A percentile compares a stretch with the other conserved stretches of the same genome.
Conservation (phyloP, 352 stramenopile genomes). For the Pythium phragmiticola region DNA sequence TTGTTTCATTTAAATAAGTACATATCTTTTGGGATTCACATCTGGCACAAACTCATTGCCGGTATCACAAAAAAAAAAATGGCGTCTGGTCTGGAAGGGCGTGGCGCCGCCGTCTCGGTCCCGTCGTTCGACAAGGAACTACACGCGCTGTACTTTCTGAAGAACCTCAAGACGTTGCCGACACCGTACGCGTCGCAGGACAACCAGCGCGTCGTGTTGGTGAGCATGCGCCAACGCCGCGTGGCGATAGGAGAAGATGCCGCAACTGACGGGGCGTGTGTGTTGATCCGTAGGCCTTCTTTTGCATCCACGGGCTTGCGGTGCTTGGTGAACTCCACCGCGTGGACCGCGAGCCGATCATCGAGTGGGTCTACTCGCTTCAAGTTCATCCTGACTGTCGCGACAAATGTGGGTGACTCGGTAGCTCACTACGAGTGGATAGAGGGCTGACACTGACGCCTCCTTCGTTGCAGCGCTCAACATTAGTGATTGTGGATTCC, state of each 20-base stretch:
- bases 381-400: constrained; percentile 71
- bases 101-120: neutral
- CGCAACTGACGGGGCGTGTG: neutral
- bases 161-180: constrained; percentile 68
- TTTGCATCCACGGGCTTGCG: constrained; percentile 81
- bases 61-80: neutral
- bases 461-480: constrained; percentile 47
- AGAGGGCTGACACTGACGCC: neutral
- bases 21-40: neutral
- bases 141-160: constrained; percentile 80
- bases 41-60: neutral
- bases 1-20: constrained; percentile 16
- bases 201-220: constrained; percentile 74
- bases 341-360: constrained; percentile 63
- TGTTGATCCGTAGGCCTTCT: constrained; percentile 55
- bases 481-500: constrained; percentile 69
- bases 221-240: constrained; percentile 17
- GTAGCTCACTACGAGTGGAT: neutral
- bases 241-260: neutral
- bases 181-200: constrained; percentile 78
- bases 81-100: neutral
- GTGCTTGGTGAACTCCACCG: constrained; percentile 76
- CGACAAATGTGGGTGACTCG: constrained; percentile 41
- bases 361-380: constrained; percentile 87
- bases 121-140: constrained; percentile 64